These are phyloP conservation scores for Theileria equi DNA, from an alignment of 169 alveolate species.

Conservation along the genomic window DNA sequence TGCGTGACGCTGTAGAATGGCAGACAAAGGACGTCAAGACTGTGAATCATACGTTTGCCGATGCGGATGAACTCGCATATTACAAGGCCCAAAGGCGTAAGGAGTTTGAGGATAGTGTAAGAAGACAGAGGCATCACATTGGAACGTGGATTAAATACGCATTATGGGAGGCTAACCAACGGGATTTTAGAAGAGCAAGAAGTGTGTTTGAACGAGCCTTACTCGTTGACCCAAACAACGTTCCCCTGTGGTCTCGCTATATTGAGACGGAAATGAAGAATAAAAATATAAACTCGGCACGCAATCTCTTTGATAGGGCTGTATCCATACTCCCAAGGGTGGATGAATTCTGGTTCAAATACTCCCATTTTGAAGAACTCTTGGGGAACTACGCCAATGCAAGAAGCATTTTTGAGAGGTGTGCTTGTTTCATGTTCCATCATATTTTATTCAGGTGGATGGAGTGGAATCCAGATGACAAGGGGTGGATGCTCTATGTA, in stretches of 20 bases:
- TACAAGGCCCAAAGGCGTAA: conserved; percentile 89
- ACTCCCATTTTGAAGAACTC: conserved; percentile 97
- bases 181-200: conserved; percentile 91
- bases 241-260: conserved; percentile 94
- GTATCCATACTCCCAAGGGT: conserved; percentile 93
- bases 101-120: conserved; percentile 93
- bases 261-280: conserved; percentile 96
- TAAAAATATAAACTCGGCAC: conserved; percentile 92
- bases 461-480: conserved; percentile 95
- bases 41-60: conserved; percentile 81
- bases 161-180: conserved; percentile 94
- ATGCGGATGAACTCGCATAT: conserved; percentile 92
- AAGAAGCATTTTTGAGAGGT: conserved; percentile 86
- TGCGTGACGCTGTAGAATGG: conserved; percentile 95
- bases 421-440: background rate
- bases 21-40: conserved; percentile 79
- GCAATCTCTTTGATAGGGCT: conserved; percentile 97
- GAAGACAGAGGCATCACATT: conserved; percentile 92
- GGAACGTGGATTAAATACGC: conserved; percentile 97
- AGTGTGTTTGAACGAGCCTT: conserved; percentile 97
- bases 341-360: conserved; percentile 97
- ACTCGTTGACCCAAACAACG: conserved; percentile 91
- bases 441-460: conserved; percentile 85
- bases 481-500: conserved; percentile 93
- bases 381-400: conserved; percentile 94